Evolutionary conservation across 2,329 filamentous ascomycete genomes (phyloP), one percentile per base, ranked within the genome.

Genomic region (Pestalotiopsis sp.): DNA sequence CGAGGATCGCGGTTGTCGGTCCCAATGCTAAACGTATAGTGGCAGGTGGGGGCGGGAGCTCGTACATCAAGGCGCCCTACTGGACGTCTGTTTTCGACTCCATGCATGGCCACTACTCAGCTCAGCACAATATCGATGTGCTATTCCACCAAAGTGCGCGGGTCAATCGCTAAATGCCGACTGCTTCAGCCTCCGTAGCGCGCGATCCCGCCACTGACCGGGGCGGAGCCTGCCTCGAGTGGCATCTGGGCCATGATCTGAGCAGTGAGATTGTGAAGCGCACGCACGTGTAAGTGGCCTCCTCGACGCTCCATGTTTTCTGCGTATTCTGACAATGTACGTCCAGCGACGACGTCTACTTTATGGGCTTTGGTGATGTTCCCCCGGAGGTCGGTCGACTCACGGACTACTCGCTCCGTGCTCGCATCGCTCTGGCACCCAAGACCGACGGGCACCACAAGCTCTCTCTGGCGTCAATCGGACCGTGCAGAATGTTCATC

Each of bases 31-130:
- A 83, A 56, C 81, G 85, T 1, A 84, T 83, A 1, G 87, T 86
- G 69, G 84, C 89, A 71, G 90, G 90, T 55, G 90, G 90, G 67
- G 90, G 90, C 55, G 55, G 55, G 13, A 57, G 55, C 55, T 57
- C 24, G 13, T 57, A 57, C 20, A 57, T 57, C 24, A 57, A 57
- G 24, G 55, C 55, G 9, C 55, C 55, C 2, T 57, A 57, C 24
- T 57, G 24, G 55, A 57, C 55, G 3, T 57, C 55, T 6, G 55
- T 57, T 14, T 10, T 57, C 13, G 55, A 57, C 3, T 57, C 55
- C 24, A 57, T 57, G 55, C n/a, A 22, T 7, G 20, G 13, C n/a
- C 24, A 57, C 55, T 57, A 57, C 1, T 11, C 55, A 26, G 13
- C 4, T 2, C 20, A 57, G 55, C n/a, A 57, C 20, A 14, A 24